A percentile compares a stretch with the other conserved stretches of the same genome.
Evolutionary conservation across 208 protist genomes (phyloP).

Genomic region (Leishmania martiniquensis): DNA sequence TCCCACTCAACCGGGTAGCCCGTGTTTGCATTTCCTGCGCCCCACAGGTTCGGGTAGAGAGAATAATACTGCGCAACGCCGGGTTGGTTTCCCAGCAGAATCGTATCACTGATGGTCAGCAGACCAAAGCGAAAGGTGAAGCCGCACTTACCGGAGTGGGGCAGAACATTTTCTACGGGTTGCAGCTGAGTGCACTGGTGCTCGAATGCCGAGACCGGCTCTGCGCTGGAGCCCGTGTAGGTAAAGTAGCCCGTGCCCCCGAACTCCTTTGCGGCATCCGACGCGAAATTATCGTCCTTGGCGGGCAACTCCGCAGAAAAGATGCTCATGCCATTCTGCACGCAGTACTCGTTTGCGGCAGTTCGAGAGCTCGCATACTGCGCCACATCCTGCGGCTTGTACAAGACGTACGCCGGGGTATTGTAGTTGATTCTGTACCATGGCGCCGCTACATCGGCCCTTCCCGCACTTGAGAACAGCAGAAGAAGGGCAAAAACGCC

Average conservation of each 20-base stretch:
- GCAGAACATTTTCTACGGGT: not conserved
- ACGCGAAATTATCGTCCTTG: slow-evolving; percentile 3
- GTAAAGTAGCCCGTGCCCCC: slow-evolving; percentile 4
- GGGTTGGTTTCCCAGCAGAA: not conserved
- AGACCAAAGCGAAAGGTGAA: slow-evolving; percentile 16
- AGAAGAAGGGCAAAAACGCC: not conserved
- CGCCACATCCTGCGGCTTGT: slow-evolving; percentile 3
- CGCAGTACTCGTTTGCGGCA: slow-evolving; percentile 14
- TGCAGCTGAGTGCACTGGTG: not conserved
- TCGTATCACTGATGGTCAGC: not conserved
- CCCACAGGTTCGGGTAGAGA: not conserved
- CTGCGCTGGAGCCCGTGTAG: slow-evolving; percentile 9
- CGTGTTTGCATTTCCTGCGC: not conserved
- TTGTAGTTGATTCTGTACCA: slow-evolving; percentile 14
- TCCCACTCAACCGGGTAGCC: slow-evolving; percentile 12
- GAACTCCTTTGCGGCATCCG: slow-evolving; percentile 1
- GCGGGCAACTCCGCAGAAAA: slow-evolving; percentile 2
- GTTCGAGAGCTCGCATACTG: not conserved
- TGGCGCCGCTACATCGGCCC: not conserved
- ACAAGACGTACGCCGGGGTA: slow-evolving; percentile 15
- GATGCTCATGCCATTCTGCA: slow-evolving; percentile 22
- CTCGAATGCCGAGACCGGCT: not conserved
- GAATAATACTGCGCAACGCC: not conserved
- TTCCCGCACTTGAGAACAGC: not conserved
- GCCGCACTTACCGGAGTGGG: not conserved